Percentiles rank a stretch among this genome's conserved stretches.
These are phyloP conservation scores for Bipolaris gigantea DNA, from an alignment of 2,329 filamentous ascomycete species.

Conservation along the genomic window DNA sequence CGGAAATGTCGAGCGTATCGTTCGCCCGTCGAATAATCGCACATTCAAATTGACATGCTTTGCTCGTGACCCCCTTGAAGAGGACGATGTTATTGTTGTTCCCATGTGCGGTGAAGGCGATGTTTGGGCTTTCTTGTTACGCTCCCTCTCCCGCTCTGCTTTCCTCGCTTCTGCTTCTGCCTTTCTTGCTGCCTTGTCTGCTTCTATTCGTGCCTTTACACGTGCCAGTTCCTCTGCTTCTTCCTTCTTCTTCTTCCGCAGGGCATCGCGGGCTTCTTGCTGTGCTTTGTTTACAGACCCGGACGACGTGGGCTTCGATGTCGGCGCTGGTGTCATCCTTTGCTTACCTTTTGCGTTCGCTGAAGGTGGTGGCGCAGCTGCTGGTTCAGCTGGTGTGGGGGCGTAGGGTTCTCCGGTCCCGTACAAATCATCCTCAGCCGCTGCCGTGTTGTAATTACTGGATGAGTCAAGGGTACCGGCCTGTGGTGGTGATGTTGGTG, in stretches of 20 bases:
- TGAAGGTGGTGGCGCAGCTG: slow-evolving; percentile 12
- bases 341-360: slow-evolving; percentile 44
- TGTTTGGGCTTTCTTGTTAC: slow-evolving; percentile 8
- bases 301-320: slow-evolving; percentile 38
- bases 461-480: slow-evolving; percentile 11
- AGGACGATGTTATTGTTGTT: slow-evolving; percentile 15
- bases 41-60: slow-evolving; percentile 63
- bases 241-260: slow-evolving; percentile 64
- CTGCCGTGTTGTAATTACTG: neutral
- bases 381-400: slow-evolving; percentile 7
- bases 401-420: slow-evolving; percentile 4
- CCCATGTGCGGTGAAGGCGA: slow-evolving; percentile 6
- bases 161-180: slow-evolving; percentile 40
- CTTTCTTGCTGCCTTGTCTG: slow-evolving; percentile 71
- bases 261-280: slow-evolving; percentile 47
- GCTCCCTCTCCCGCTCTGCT: slow-evolving; percentile 38
- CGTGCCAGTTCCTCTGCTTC: slow-evolving; percentile 69
- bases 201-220: slow-evolving; percentile 74
- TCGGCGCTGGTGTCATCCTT: slow-evolving; percentile 45
- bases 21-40: slow-evolving; percentile 80
- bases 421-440: slow-evolving; percentile 11
- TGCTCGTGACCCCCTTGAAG: slow-evolving; percentile 35
- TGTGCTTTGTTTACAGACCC: slow-evolving; percentile 43
- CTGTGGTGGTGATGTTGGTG: slow-evolving; percentile 15
- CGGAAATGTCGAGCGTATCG: slow-evolving; percentile 72